Percentiles rank a stretch among this genome's conserved stretches.
Evolutionary conservation across 1,284 basidiomycete species (phyloP).

Genomic region (Lignosus rhinocerotis): DNA sequence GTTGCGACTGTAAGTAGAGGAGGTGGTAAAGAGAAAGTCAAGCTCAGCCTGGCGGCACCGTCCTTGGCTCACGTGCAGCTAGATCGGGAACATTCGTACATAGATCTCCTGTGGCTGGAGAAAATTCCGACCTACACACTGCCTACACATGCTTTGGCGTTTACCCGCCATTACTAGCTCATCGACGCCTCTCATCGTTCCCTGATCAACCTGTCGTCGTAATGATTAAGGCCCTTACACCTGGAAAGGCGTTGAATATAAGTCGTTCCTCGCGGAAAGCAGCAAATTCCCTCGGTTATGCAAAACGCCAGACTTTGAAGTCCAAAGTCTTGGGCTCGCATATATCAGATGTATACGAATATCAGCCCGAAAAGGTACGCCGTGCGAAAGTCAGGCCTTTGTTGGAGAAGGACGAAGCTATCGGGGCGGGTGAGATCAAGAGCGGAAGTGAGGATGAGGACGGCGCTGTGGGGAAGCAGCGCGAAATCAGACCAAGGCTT

Average conservation of each 20-base stretch:
- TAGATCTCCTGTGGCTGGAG: too few species aligned
- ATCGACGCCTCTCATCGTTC: too few species aligned
- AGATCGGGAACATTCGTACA: too few species aligned
- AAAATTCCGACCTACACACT: too few species aligned
- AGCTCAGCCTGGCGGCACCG: too few species aligned
- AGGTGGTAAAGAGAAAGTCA: too few species aligned
- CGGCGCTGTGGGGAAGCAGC: constrained; percentile 30
- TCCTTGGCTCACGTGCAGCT: too few species aligned
- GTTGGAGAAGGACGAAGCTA: constrained; percentile 57
- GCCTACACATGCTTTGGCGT: too few species aligned
- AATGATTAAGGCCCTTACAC: constrained; percentile 9
- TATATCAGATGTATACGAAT: constrained; percentile 62
- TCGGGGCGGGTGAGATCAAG: constrained; percentile 39
- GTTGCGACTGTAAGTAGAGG: too few species aligned
- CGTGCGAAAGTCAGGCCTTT: constrained; percentile 56
- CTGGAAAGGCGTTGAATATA: constrained; percentile 10
- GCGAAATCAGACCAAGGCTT: constrained; percentile 48
- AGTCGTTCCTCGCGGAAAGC: constrained; percentile 23
- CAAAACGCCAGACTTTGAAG: constrained; percentile 51
- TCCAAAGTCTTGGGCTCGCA: constrained; percentile 33
- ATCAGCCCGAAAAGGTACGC: constrained; percentile 53
- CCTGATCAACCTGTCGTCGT: neutral
- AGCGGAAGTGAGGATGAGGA: constrained; percentile 39
- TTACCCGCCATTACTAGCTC: too few species aligned
- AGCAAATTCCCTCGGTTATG: constrained; percentile 51